phyloP scores from a whole-genome alignment of 768 basidiomycete species.

The Hygrophorus russula region DNA sequence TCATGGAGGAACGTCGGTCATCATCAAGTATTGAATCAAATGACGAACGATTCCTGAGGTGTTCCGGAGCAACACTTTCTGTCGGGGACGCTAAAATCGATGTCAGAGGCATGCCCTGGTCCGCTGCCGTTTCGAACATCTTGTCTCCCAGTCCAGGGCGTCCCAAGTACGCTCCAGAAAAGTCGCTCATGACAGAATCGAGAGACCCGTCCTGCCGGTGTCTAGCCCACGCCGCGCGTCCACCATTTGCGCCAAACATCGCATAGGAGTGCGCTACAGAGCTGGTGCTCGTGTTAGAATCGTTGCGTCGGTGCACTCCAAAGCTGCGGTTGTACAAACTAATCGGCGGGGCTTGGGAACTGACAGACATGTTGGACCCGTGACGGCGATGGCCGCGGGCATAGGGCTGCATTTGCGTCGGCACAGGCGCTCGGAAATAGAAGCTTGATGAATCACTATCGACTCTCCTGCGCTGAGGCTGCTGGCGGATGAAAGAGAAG shows the following conservation, averaged over 20 bases:
- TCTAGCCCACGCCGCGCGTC: conserved; percentile 48
- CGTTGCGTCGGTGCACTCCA: conserved; percentile 36
- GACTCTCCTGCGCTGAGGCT: conserved; percentile 38
- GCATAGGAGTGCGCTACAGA: conserved; percentile 50
- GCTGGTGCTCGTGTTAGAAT: conserved; percentile 47
- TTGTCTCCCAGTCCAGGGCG: conserved; percentile 77
- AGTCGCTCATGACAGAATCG: conserved; percentile 60
- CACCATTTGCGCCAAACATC: conserved; percentile 38
- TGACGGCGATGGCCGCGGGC: conserved; percentile 44
- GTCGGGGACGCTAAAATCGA: conserved; percentile 60
- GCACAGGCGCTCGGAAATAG: conserved; percentile 44
- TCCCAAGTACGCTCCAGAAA: conserved; percentile 42
- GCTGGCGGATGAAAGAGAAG: conserved; percentile 45
- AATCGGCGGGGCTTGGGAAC: conserved; percentile 51
- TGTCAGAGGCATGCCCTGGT: conserved; percentile 41
- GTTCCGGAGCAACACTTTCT: conserved; percentile 22
- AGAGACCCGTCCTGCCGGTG: conserved; percentile 46
- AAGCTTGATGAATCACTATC: conserved; percentile 74
- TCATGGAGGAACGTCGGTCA: conserved; percentile 27
- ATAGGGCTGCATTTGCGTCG: conserved; percentile 18
- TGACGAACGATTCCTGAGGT: conserved; percentile 23
- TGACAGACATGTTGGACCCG: conserved; percentile 48
- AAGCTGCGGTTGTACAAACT: conserved; percentile 65
- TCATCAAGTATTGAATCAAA: conserved; percentile 63
- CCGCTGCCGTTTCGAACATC: conserved; percentile 60